phyloP scores from a whole-genome alignment of 306 rosid genomes.

The Pterocarpus macrocarpus region DNA sequence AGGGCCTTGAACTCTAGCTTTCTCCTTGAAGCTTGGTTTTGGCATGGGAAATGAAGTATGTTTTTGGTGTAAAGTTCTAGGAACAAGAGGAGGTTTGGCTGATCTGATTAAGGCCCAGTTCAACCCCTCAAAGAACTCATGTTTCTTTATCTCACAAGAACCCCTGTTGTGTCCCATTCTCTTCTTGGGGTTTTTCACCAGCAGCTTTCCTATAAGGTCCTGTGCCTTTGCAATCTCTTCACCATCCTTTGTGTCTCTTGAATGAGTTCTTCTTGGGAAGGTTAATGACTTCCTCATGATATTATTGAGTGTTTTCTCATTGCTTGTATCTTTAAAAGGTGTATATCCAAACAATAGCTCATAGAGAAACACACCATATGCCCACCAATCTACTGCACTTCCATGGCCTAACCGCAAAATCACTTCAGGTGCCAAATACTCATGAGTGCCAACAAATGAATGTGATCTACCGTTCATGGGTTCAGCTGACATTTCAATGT shows the following conservation, averaged over 20 bases:
- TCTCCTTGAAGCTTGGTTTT: constrained; percentile 1
- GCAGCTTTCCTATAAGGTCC: constrained; percentile 63
- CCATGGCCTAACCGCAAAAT: constrained; percentile 67
- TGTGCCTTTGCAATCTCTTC: constrained; percentile 51
- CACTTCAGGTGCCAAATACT: constrained; percentile 70
- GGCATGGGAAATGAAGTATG: neutral
- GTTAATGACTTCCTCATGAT: constrained; percentile 53
- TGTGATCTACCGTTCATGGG: constrained; percentile 63
- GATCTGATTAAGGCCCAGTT: constrained; percentile 66
- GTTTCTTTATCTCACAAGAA: constrained; percentile 68
- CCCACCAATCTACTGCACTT: constrained; percentile 77
- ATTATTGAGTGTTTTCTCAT: constrained; percentile 59
- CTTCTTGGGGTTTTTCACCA: constrained; percentile 60
- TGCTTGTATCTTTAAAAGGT: constrained; percentile 58
- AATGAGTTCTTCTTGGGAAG: constrained; percentile 54
- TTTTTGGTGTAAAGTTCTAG: constrained; percentile 5
- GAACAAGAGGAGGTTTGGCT: constrained; percentile 27
- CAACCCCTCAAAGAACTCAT: constrained; percentile 62
- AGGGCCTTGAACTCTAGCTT: neutral
- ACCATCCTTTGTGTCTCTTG: neutral
- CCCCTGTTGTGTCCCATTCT: constrained; percentile 63
- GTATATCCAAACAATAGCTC: constrained; percentile 66
- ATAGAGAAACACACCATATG: constrained; percentile 62
- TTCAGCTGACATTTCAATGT: constrained; percentile 37
- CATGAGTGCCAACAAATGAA: constrained; percentile 75